Evolutionary conservation across 441 rosid genomes (phyloP).

Genomic region (Pelargonium myrrhifolium): DNA sequence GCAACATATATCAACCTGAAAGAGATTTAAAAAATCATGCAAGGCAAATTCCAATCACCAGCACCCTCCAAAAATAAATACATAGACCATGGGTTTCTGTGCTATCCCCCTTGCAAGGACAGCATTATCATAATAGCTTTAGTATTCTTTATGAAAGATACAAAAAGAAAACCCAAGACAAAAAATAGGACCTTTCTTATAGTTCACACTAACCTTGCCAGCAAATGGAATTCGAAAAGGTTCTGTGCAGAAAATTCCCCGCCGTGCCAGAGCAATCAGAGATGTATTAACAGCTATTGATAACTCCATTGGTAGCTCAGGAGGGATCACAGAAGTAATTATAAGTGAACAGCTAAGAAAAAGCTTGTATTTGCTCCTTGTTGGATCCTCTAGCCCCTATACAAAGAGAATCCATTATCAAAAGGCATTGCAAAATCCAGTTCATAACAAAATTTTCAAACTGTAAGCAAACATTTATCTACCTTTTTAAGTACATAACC

Average conservation of each 20-base stretch:
- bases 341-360: conserved; percentile 94
- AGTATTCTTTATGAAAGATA: neutral
- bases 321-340: conserved; percentile 95
- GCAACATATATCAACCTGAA: conserved; percentile 97
- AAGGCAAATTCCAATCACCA: neutral
- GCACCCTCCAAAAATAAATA: no score
- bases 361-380: conserved; percentile 98
- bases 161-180: neutral
- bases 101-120: no score
- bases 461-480: conserved; percentile 14
- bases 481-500: conserved; percentile 98
- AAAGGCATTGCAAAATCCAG: conserved; percentile 1
- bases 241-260: conserved; percentile 97
- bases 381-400: conserved; percentile 98
- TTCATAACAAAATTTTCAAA: conserved; percentile 3
- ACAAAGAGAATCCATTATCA: conserved; percentile 19
- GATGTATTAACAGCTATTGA: conserved; percentile 98
- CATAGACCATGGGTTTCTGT: no score
- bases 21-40: conserved; percentile 15
- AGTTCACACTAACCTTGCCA: conserved; percentile 59
- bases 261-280: conserved; percentile 82
- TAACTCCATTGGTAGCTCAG: conserved; percentile 99
- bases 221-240: conserved; percentile 99
- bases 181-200: neutral
- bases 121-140: neutral